Evolutionary conservation across 2,329 filamentous ascomycete species (phyloP).

Genomic region (Fusarium penzigii): DNA sequence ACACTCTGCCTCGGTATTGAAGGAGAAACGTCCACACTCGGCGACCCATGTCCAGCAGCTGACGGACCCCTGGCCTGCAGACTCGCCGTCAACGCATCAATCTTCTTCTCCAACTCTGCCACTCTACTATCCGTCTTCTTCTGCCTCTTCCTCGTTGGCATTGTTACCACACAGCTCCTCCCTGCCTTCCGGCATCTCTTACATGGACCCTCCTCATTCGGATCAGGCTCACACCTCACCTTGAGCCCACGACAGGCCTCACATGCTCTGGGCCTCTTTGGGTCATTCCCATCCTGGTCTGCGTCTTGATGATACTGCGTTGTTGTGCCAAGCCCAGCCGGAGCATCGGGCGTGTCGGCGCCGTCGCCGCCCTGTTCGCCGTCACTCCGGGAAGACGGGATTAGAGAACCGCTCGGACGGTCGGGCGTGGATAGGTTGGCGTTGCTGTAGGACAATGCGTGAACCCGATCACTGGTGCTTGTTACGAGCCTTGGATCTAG

Average conservation of each 20-base stretch:
- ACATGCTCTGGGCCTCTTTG: conserved; percentile 71
- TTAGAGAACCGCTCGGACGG: conserved; percentile 4
- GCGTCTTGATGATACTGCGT: conserved; percentile 18
- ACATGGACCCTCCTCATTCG: conserved; percentile 64
- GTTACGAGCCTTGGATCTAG: conserved; percentile 35
- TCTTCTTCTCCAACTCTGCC: conserved; percentile 88
- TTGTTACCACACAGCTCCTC: conserved; percentile 75
- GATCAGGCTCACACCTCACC: conserved; percentile 82
- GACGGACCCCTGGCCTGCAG: conserved; percentile 58
- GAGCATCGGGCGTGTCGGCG: conserved; percentile 24
- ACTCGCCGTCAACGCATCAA: conserved; percentile 82
- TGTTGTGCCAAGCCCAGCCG: conserved; percentile 20
- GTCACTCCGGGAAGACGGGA: conserved; percentile 14
- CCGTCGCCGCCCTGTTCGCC: conserved; percentile 18
- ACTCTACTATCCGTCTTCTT: conserved; percentile 92
- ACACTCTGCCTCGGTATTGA: conserved; percentile 5
- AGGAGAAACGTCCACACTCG: conserved; percentile 12
- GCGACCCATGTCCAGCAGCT: conserved; percentile 12
- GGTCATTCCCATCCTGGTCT: conserved; percentile 42
- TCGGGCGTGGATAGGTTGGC: conserved; percentile 14
- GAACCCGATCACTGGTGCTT: conserved; percentile 24
- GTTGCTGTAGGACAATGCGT: conserved; percentile 13
- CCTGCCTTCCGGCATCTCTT: conserved; percentile 79
- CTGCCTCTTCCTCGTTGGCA: conserved; percentile 74
- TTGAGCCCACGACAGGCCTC: conserved; percentile 76